Percentiles rank a stretch among this genome's conserved stretches.
Conservation (phyloP, 2,329 filamentous ascomycete genomes). For the Magnaporthiopsis incrustans region DNA sequence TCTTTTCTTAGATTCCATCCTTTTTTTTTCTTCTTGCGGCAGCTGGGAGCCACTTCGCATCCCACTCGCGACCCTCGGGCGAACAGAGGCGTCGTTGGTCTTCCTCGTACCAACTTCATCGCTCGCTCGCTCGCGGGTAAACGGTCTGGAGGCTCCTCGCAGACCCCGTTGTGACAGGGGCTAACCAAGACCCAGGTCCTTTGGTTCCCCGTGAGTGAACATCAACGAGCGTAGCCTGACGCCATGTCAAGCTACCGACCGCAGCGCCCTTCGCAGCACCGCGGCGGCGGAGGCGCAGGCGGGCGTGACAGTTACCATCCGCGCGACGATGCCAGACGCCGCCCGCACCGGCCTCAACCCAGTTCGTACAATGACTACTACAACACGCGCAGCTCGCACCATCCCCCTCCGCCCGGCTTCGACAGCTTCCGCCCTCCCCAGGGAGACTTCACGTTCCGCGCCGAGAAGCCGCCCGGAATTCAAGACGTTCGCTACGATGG, state of each 20-base stretch:
- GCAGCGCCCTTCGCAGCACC: not conserved
- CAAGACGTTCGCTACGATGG: constrained; percentile 21
- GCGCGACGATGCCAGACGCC: not conserved
- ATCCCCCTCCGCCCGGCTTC: constrained; percentile 7
- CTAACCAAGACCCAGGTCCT: not conserved
- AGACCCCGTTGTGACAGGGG: not conserved
- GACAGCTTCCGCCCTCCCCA: constrained; percentile 23
- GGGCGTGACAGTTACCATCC: not conserved
- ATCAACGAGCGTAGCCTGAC: not conserved
- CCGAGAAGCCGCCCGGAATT: constrained; percentile 43
- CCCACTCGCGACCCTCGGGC: not conserved
- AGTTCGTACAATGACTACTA: not conserved
- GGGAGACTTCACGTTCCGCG: constrained; percentile 49
- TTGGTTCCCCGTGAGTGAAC: not conserved
- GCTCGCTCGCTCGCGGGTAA: not conserved
- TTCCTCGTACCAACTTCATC: not conserved
- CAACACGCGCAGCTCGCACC: constrained; percentile 3
- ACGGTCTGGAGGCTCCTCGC: not conserved
- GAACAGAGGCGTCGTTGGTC: not conserved
- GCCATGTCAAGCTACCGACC: not conserved
- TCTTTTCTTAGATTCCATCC: not conserved
- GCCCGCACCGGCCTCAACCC: constrained; percentile 4
- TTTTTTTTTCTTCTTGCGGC: not conserved
- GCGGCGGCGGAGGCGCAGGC: not conserved
- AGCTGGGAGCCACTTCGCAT: not conserved